Percentiles rank a stretch among this genome's conserved stretches.
phyloP scores from a whole-genome alignment of 139 green algal genomes.

The Chlamydomonas sp. region DNA sequence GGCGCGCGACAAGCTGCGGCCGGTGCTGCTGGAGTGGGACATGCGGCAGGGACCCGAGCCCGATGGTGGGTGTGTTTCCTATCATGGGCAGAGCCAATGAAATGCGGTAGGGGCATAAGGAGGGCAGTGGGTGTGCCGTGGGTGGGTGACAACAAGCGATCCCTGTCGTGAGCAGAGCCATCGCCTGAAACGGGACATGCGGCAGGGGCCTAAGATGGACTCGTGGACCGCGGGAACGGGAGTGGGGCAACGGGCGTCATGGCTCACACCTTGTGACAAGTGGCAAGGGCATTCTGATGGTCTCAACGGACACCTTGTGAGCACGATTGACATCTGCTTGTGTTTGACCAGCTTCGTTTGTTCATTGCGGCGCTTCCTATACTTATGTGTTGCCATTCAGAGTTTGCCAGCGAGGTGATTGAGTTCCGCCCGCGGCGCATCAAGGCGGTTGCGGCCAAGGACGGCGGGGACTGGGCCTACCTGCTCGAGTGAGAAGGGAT shows the following conservation, averaged over 20 bases:
- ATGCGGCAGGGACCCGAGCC: conserved; percentile 51
- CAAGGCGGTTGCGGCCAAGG: conserved; percentile 27
- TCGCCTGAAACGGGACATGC: not conserved
- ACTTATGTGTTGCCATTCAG: not conserved
- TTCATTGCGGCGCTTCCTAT: not conserved
- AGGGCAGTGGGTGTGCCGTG: not conserved
- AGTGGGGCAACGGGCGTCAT: not conserved
- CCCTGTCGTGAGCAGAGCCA: not conserved
- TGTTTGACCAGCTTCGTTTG: not conserved
- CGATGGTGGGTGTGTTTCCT: not conserved
- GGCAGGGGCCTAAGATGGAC: not conserved
- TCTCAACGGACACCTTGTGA: not conserved
- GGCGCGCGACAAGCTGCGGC: conserved; percentile 72
- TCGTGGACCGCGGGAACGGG: not conserved
- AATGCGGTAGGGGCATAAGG: not conserved
- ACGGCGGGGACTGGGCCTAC: conserved; percentile 21
- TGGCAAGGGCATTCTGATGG: not conserved
- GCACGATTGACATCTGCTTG: not conserved
- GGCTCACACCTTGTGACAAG: not conserved
- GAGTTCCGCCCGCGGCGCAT: conserved; percentile 28
- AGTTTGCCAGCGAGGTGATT: not conserved
- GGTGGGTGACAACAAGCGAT: too few relatives aligned
- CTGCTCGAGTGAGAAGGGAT: not conserved
- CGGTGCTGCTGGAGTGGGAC: conserved; percentile 80
- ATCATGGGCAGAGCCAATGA: not conserved